phyloP scores from a whole-genome alignment of 345 rosid genomes.

The Psidium friedrichsthalianum region DNA sequence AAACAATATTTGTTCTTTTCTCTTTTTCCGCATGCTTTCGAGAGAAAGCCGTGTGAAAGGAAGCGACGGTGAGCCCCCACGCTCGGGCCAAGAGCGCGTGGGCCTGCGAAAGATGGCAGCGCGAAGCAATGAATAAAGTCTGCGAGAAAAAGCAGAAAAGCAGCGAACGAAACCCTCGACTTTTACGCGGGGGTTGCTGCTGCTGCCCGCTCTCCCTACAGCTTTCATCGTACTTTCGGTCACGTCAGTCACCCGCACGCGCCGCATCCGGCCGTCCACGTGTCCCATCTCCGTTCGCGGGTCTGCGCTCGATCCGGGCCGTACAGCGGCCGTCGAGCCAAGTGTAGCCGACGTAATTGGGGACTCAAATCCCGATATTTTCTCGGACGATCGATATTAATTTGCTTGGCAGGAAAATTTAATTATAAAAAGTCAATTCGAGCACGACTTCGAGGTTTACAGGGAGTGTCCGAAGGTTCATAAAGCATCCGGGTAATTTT shows the following conservation, averaged over 20 bases:
- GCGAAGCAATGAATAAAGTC: neutral
- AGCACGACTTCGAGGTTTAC: neutral
- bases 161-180: constrained; percentile 29
- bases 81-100: neutral
- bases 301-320: neutral
- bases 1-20: too few relatives aligned
- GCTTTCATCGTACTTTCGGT: constrained; percentile 50
- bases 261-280: neutral
- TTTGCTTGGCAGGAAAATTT: neutral
- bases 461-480: neutral
- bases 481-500: neutral
- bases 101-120: neutral
- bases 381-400: neutral
- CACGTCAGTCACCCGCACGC: constrained; percentile 9
- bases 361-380: neutral
- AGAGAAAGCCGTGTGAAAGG: too few relatives aligned
- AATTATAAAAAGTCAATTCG: neutral
- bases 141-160: neutral
- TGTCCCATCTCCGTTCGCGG: neutral
- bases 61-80: neutral
- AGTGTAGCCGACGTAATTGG: neutral
- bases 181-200: constrained; percentile 36
- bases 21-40: too few relatives aligned
- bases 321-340: neutral
- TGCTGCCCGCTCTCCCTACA: neutral